Conservation (phyloP, 495 filamentous ascomycete genomes). For the Amniculicola lignicola region DNA sequence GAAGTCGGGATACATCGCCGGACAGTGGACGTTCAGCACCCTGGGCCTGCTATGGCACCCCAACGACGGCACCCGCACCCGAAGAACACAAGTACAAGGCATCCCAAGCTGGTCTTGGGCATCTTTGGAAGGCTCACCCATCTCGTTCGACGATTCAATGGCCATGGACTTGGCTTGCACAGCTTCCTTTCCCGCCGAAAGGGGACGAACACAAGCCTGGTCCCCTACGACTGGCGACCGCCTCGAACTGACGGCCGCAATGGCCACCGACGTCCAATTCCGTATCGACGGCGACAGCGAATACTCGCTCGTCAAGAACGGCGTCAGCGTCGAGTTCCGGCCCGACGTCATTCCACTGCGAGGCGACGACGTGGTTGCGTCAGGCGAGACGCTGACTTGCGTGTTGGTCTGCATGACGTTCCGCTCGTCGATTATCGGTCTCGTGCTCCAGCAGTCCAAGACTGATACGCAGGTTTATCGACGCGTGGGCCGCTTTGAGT, state of each 20-base stretch:
- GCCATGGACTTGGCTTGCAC: constrained; percentile 31
- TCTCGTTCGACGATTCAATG: constrained; percentile 29
- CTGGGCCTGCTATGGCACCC: constrained; percentile 33
- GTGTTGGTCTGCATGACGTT: constrained; percentile 31
- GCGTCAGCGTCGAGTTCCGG: constrained; percentile 26
- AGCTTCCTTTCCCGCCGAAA: constrained; percentile 18
- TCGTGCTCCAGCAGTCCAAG: constrained; percentile 21
- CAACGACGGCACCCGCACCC: constrained; percentile 11
- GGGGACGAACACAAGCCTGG: constrained; percentile 10
- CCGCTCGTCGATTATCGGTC: constrained; percentile 30
- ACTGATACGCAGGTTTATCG: constrained; percentile 17
- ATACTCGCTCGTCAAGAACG: constrained; percentile 20
- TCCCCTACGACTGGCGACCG: constrained; percentile 16
- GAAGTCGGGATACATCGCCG: constrained; percentile 37
- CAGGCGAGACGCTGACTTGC: constrained; percentile 23
- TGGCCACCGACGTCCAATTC: constrained; percentile 26
- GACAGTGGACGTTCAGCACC: constrained; percentile 38
- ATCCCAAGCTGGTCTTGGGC: constrained; percentile 34
- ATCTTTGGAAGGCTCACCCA: constrained; percentile 29
- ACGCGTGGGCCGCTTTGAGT: constrained; percentile 30
- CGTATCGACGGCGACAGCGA: constrained; percentile 6
- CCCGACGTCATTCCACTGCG: constrained; percentile 19
- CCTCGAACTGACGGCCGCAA: constrained; percentile 21
- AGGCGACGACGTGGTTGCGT: constrained; percentile 11
- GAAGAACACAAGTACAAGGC: background rate